Base-by-base conservation (phyloP, 2,329 filamentous ascomycete genomes). In the Fusarium incarnatum region DNA sequence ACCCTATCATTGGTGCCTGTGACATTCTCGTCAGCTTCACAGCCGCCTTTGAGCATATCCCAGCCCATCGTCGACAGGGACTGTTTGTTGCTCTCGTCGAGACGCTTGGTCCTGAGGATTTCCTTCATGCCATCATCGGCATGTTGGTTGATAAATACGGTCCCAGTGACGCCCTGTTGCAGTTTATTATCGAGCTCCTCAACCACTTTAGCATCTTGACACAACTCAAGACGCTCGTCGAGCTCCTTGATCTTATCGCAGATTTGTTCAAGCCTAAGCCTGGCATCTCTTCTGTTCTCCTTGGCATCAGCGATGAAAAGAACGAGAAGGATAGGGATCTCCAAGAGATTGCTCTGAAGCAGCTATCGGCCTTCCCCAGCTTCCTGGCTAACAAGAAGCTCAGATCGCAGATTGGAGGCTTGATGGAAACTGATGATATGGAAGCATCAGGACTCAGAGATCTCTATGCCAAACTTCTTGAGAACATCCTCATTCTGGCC, bases 21-120 rank as follows among this genome's bases (percentile, higher is more conserved):
- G 94, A 97, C 75, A 88, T 99, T 49, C 86, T 99, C n/a, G 86
- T 97, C 44, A 98, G 94, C 82, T 99, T 99, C 78, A 95, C 94
- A 20, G 94, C 94, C 10, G 96, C 97, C 1, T 99, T 97, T 79
- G 94, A 98, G 78, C 96, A 99, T 77, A 94, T 99, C 68, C 96
- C 96, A 8, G 87, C 91, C 11, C 94, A 98, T 79, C 88, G 96
- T 60, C 89, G 94, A 70, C 88, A 93, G 30, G 90, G 90, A 42
- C 84, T 99, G 9, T 99, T 98, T 80, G 87, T 92, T 56, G 93
- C 95, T 53, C 84, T 99, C 20, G 90, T 96, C 23, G 89, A 93
- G 74, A 97, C 94, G 13, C 85, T 99, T 6, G 95, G 95, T 4
- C 86, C 94, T 1, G 87, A 92, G 55, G 94, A 98, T 67, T 97